These are phyloP conservation scores for Hapsidospora chrysogenum DNA, from an alignment of 495 filamentous ascomycete genomes.

Conservation along the genomic window DNA sequence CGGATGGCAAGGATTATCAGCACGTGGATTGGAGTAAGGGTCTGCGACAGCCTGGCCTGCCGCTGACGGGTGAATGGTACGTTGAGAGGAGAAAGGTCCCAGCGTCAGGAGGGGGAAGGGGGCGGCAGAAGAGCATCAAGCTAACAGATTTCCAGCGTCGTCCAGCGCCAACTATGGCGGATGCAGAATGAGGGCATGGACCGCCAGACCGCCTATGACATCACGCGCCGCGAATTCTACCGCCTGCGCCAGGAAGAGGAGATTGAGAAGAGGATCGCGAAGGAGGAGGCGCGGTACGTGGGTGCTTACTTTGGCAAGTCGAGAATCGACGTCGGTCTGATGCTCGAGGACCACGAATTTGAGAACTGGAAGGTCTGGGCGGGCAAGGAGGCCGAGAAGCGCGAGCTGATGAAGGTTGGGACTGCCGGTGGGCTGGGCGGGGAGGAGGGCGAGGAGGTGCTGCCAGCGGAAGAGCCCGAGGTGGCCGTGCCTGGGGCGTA, in stretches of 20 bases:
- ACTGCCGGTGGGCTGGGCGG: slow-evolving; percentile 5
- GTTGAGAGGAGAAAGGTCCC: slow-evolving; percentile 2
- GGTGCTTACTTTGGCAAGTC: slow-evolving; percentile 77
- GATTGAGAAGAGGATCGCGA: slow-evolving; percentile 64
- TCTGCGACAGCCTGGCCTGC: slow-evolving; percentile 60
- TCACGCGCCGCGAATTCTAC: slow-evolving; percentile 83
- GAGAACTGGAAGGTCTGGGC: slow-evolving; percentile 80
- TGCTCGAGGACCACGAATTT: slow-evolving; percentile 60
- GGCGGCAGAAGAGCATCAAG: too few species aligned
- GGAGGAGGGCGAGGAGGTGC: not conserved
- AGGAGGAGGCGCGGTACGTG: slow-evolving; percentile 71
- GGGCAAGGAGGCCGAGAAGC: slow-evolving; percentile 28
- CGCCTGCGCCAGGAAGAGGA: slow-evolving; percentile 63
- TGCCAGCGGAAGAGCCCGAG: not conserved
- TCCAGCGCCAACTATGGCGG: slow-evolving; percentile 81
- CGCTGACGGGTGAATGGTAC: slow-evolving; percentile 75
- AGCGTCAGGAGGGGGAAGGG: not conserved
- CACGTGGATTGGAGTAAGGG: slow-evolving; percentile 61
- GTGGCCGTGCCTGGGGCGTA: not conserved
- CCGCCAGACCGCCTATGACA: slow-evolving; percentile 63
- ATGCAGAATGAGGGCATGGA: slow-evolving; percentile 48
- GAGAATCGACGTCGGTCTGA: slow-evolving; percentile 57
- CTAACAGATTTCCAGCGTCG: slow-evolving; percentile 62
- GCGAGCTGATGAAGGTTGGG: slow-evolving; percentile 9
- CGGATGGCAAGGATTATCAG: slow-evolving; percentile 63